phyloP scores from a whole-genome alignment of 2,329 filamentous ascomycete genomes.

The Plectosphaerella sp. region DNA sequence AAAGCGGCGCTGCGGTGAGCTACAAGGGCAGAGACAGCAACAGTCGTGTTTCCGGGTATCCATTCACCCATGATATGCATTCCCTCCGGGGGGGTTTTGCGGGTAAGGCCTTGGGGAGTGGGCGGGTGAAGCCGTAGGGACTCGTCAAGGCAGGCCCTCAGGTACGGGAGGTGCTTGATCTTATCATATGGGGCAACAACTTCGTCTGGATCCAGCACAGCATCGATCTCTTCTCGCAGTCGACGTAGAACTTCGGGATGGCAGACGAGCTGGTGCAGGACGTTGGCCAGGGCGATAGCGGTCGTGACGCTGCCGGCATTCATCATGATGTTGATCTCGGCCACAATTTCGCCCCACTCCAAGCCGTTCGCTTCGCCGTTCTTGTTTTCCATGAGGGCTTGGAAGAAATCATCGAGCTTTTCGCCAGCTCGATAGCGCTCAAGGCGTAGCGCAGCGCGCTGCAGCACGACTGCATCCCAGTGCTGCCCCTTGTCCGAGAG shows the following conservation, averaged over 20 bases:
- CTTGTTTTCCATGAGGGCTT: slow-evolving; percentile 46
- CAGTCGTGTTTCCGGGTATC: slow-evolving; percentile 37
- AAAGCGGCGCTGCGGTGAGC: slow-evolving; percentile 6
- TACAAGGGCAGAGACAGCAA: slow-evolving; percentile 32
- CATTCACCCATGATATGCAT: slow-evolving; percentile 35
- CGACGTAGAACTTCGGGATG: slow-evolving; percentile 34
- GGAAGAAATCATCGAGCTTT: slow-evolving; percentile 55
- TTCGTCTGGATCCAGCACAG: slow-evolving; percentile 35
- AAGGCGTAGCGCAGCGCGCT: slow-evolving; percentile 2
- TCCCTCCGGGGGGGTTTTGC: slow-evolving; percentile 40
- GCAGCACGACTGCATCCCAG: slow-evolving; percentile 39
- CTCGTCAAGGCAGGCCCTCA: slow-evolving; percentile 48
- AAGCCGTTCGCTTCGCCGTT: slow-evolving; percentile 35
- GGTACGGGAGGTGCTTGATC: slow-evolving; percentile 45
- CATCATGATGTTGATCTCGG: slow-evolving; percentile 50
- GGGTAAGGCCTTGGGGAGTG: slow-evolving; percentile 34
- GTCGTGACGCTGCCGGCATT: slow-evolving; percentile 48
- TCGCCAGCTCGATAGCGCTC: slow-evolving; percentile 44
- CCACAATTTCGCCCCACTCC: slow-evolving; percentile 54
- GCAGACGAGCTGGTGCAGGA: slow-evolving; percentile 46
- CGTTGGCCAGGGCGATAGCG: slow-evolving; percentile 43
- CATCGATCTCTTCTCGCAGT: slow-evolving; percentile 40
- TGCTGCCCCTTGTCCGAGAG: slow-evolving; percentile 32
- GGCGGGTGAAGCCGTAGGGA: slow-evolving; percentile 39
- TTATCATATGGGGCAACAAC: slow-evolving; percentile 43